Conservation (phyloP, 106 monocot genomes). For the Ottelia alismoides region DNA sequence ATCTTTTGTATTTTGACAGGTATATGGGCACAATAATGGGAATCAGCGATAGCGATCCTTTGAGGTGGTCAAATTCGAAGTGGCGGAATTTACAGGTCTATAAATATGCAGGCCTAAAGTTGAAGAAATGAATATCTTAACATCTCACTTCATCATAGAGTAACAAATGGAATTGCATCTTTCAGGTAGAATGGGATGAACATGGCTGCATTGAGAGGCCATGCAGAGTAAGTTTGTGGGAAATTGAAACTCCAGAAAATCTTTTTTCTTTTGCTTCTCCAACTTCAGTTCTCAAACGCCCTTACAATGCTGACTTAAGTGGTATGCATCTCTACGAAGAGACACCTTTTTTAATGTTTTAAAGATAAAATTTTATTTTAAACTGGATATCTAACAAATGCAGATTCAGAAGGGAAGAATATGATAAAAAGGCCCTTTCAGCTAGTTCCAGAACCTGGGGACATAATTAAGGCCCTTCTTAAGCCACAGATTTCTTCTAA, state of each 20-base stretch:
- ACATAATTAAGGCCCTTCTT: constrained; percentile 16
- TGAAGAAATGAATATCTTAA: too few relatives aligned
- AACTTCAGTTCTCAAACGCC: constrained; percentile 41
- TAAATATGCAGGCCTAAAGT: background rate
- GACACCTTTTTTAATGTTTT: background rate
- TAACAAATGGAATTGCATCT: too few relatives aligned
- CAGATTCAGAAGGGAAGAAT: constrained; percentile 21
- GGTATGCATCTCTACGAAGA: constrained; percentile 19
- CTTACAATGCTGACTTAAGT: constrained; percentile 33
- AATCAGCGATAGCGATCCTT: constrained; percentile 69
- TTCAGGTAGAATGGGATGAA: constrained; percentile 98
- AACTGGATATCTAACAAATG: background rate
- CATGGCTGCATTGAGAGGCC: constrained; percentile 69
- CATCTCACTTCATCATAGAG: too few relatives aligned
- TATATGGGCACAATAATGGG: constrained; percentile 77
- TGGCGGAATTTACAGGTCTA: constrained; percentile 90
- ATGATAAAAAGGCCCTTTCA: constrained; percentile 10
- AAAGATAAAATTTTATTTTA: background rate
- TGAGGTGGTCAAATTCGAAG: constrained; percentile 92
- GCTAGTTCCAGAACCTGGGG: constrained; percentile 19
- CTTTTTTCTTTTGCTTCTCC: constrained; percentile 46
- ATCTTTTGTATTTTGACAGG: too few relatives aligned
- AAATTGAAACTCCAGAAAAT: constrained; percentile 80
- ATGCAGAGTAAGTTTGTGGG: constrained; percentile 85
- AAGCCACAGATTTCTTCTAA: constrained; percentile 20